Base-by-base conservation (phyloP, 108 stramenopile species). In the Licmophora abbreviata region DNA sequence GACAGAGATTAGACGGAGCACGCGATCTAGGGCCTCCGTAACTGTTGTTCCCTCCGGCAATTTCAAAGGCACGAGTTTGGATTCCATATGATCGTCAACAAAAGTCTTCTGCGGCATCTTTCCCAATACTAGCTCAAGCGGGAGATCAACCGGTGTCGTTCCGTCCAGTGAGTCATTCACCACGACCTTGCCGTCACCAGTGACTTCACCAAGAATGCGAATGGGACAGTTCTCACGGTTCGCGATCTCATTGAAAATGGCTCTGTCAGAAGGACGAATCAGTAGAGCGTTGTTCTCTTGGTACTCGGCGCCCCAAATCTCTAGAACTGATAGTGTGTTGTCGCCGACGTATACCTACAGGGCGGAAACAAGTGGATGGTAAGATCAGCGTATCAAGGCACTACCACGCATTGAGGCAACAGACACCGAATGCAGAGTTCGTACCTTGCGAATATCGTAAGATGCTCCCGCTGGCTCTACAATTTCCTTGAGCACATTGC, bases 31-130 rank as follows among this genome's bases (percentile, higher is more conserved):
- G 0, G 79, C 88, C 42, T 49, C 47, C 49, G 51, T 66, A 24
- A 84, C 81, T 32, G 89, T 88, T 25, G 75, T 72, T 20, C 66
- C 81, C 25, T 78, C 78, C 23, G 93, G 86, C 18, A 92, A 56
- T 18, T 40, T 50, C 33, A 95, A 56, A 20, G 91, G 87, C 40
- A 71, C 48, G 14, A 85, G 65, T 26, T 74, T 56, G 24, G 18
- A 54, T 24, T 83, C 68, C 21, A 55, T 36, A 58, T 77, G 85
- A 46, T 64, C 52, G 52, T 90, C 88, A 3, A 57, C 57, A 57
- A 97, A 99, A n/a, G 94, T 95, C 76, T 99, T 99, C 53, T 94
- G 96, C 18, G 96, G 96, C 94, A 99, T 93, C 54, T 97, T 93
- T 35, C 95, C 98, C 25, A 99, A 76, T 4, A 99, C 98, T 29